Conservation (phyloP, 1,284 basidiomycete genomes). For the Taiwanofungus camphoratus region DNA sequence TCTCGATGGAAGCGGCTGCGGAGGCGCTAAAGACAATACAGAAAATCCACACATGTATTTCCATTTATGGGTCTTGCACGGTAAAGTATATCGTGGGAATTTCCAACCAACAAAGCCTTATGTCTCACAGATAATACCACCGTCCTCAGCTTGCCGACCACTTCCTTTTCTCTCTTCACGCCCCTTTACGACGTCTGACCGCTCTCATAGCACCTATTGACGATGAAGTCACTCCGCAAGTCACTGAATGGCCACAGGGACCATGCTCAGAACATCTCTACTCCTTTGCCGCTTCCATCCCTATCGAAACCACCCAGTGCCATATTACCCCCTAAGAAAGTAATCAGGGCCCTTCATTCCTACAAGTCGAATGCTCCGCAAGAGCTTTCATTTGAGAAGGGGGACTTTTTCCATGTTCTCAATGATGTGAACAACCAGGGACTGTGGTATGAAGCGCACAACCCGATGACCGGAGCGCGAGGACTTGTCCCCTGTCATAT, state of each 20-base stretch:
- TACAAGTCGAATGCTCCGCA: conserved; percentile 76
- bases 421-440: conserved; percentile 58
- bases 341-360: conserved; percentile 79
- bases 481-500: conserved; percentile 83
- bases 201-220: conserved; percentile 19
- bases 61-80: conserved; percentile 1
- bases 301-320: conserved; percentile 65
- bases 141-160: conserved; percentile 9
- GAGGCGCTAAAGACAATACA: too few species aligned
- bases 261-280: conserved; percentile 59
- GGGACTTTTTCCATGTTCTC: conserved; percentile 97
- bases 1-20: too few species aligned
- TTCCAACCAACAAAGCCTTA: conserved; percentile 2
- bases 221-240: conserved; percentile 85
- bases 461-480: conserved; percentile 87
- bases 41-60: not conserved
- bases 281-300: conserved; percentile 55
- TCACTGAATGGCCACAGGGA: conserved; percentile 71
- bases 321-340: conserved; percentile 87
- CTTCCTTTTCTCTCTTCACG: conserved; percentile 25
- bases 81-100: conserved; percentile 4
- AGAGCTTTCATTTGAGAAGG: conserved; percentile 88
- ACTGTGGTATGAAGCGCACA: conserved; percentile 82
- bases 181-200: conserved; percentile 25
- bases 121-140: conserved; percentile 21